A percentile compares a stretch with the other conserved stretches of the same genome.
phyloP scores from a whole-genome alignment of 2,329 filamentous ascomycete genomes.

The Lizonia empirigonia region DNA sequence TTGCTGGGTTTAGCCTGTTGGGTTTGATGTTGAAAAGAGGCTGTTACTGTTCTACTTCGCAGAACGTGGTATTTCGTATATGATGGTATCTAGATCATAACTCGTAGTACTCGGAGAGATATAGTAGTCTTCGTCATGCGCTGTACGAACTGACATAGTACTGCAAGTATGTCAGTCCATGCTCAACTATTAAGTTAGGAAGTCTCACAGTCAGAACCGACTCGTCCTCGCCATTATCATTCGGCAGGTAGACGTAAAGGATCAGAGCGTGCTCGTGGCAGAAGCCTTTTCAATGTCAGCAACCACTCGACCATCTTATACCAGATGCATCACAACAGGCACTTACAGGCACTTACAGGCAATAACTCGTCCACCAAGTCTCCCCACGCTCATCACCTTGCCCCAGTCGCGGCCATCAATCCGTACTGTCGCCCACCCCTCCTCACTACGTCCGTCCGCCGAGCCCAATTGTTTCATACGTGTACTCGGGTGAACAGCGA shows the following conservation, averaged over 20 bases:
- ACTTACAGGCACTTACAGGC: slow-evolving; percentile 69
- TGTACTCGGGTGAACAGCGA: slow-evolving; percentile 82
- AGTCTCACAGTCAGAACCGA: slow-evolving; percentile 72
- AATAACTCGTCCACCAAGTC: slow-evolving; percentile 88
- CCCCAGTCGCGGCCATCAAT: slow-evolving; percentile 97
- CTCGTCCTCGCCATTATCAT: slow-evolving; percentile 71
- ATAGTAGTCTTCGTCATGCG: slow-evolving; percentile 24
- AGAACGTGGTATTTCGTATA: background rate
- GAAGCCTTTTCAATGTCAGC: slow-evolving; percentile 59
- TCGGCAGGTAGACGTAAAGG: slow-evolving; percentile 79
- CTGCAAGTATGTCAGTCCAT: slow-evolving; percentile 38
- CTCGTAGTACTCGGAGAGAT: slow-evolving; percentile 1
- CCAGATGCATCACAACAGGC: background rate
- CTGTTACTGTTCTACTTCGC: background rate
- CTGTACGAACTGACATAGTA: slow-evolving; percentile 66
- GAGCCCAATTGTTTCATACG: slow-evolving; percentile 67
- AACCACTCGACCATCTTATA: background rate
- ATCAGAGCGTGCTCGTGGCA: slow-evolving; percentile 80
- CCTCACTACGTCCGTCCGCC: slow-evolving; percentile 69
- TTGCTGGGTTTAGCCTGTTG: too few species aligned
- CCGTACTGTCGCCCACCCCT: slow-evolving; percentile 85
- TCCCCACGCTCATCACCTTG: slow-evolving; percentile 87
- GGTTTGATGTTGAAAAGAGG: background rate
- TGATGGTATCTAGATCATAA: slow-evolving; percentile 15
- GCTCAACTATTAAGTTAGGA: background rate